These are phyloP conservation scores for Arabidopsis arenosa DNA, from an alignment of 345 rosid genomes.

Conservation along the genomic window DNA sequence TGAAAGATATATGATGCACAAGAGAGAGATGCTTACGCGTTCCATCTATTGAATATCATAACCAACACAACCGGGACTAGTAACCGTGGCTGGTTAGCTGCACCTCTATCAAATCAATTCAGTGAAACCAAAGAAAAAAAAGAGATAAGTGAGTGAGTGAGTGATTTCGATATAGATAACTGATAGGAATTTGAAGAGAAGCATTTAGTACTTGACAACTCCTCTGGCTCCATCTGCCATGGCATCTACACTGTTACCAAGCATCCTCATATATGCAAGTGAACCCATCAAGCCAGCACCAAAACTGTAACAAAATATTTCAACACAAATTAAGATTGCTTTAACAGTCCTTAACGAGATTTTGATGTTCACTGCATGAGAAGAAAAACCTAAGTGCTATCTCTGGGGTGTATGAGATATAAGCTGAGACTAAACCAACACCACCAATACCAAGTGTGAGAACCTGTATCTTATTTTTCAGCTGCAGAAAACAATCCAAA, in stretches of 20 bases:
- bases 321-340: slow-evolving; percentile 2
- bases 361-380: background rate
- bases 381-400: slow-evolving; percentile 78
- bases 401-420: slow-evolving; percentile 83
- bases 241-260: slow-evolving; percentile 86
- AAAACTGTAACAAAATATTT: slow-evolving; percentile 54
- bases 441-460: slow-evolving; percentile 82
- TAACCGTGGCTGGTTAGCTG: slow-evolving; percentile 83
- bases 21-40: slow-evolving; percentile 56
- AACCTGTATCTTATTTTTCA: slow-evolving; percentile 71
- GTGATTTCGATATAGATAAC: slow-evolving; percentile 21
- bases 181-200: slow-evolving; percentile 12
- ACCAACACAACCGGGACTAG: slow-evolving; percentile 87
- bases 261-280: slow-evolving; percentile 78
- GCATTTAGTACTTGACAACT: slow-evolving; percentile 60
- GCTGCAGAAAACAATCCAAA: slow-evolving; percentile 57
- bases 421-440: slow-evolving; percentile 85
- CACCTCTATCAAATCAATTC: slow-evolving; percentile 65
- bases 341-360: background rate
- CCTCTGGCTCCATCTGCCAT: slow-evolving; percentile 89
- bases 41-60: slow-evolving; percentile 95
- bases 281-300: slow-evolving; percentile 88
- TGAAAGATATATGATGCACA: slow-evolving; percentile 1
- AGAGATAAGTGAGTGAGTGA: slow-evolving; percentile 1
- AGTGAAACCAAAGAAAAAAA: slow-evolving; percentile 4